Evolutionary conservation across 2,329 filamentous ascomycete genomes (phyloP), one percentile per base, ranked within the genome.

Genomic region (Penicillium rolfsii): DNA sequence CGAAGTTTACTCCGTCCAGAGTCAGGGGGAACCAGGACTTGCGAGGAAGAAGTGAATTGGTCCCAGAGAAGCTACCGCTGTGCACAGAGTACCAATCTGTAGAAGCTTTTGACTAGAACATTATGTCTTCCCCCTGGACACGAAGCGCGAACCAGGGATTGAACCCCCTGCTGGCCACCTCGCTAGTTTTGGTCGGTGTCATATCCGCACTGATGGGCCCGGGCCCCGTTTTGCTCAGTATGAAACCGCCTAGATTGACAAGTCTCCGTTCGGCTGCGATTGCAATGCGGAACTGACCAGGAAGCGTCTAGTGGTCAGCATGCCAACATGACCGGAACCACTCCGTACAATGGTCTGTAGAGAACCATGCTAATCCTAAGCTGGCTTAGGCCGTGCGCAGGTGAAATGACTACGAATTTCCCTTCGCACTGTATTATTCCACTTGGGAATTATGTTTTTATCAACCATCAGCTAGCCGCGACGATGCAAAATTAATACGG

Each of bases 231-330:
- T 30, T 9, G 30, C 35, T 38, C 43, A 33, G 38, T 41, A 26
- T 59, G 57, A 58, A 58, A 58, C 57, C 35, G 35, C 48, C 57
- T 19, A 50, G 22, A 55, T 50, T 55, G 24, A 52, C 43, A 22
- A n/a, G 36, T 53, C 33, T 22, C 22, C 57, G 48, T 33, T 28
- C 19, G 28, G n/a, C n/a, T 19, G 48, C 30, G 28, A 35, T 35
- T 50, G 6, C n/a, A 12, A n/a, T 22, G 48, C 28, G 14, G 28
- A 50, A 50, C 28, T 35, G 30, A 30, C 48, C 26, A 50, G 16
- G 30, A 16, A 33, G 48, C 30, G 48, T 50, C 28, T 33, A 35
- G 48, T 28, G 46, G 46, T 33, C 46, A 49, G 46, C 5, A 33
- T 28, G 46, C 46, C 28, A 50, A 50, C 28, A 22, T 22, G n/a